Evolutionary conservation across 2,329 filamentous ascomycete species (phyloP), one percentile per base, ranked within the genome.

Genomic region (Mycosphaerella sp.): DNA sequence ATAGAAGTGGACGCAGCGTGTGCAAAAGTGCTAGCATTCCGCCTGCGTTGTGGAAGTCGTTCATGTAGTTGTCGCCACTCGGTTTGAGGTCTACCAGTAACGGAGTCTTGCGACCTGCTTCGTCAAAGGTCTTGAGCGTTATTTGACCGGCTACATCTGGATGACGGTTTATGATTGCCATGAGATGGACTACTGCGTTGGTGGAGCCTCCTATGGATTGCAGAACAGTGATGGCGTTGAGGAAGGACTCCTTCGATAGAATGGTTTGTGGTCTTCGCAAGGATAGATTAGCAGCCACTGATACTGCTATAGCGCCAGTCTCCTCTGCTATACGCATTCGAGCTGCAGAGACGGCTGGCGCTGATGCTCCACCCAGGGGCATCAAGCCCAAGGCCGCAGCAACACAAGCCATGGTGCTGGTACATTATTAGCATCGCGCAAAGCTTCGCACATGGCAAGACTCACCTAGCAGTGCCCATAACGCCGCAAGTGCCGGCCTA

Each of bases 341-440:
- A 1, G 74, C 70, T 6, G 76, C 75, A 3, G 75, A 79, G 0
- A 79, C 75, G 2, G 77, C 77, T 17, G 77, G 74, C 1, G 77
- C 76, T 25, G 75, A 73, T 2, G 77, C 77, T 17, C 76, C 76
- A 42, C 70, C 66, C 3, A 78, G 65, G 1, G 76, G 74, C 70
- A 79, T 79, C 62, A 79, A 64, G 3, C 77, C 77, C 2, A 80
- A 65, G 0, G 71, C 77, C 30, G 71, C 76, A 4, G 72, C 73
- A 12, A 79, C 64, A 56, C 77, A 79, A 6, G 76, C 77, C 74
- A 80, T 80, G 1, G 77, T 79, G 49, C 75, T 78, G 37, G 7
- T 3, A 16, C 5, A 4, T n/a, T n/a, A n/a, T 49, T 8, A 49
- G 37, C 17, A 34, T 27, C 16, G 14, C 7, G 3, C 10, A 16